Evolutionary conservation across 2,329 filamentous ascomycete species (phyloP).

Genomic region (Aureobasidium namibiae): DNA sequence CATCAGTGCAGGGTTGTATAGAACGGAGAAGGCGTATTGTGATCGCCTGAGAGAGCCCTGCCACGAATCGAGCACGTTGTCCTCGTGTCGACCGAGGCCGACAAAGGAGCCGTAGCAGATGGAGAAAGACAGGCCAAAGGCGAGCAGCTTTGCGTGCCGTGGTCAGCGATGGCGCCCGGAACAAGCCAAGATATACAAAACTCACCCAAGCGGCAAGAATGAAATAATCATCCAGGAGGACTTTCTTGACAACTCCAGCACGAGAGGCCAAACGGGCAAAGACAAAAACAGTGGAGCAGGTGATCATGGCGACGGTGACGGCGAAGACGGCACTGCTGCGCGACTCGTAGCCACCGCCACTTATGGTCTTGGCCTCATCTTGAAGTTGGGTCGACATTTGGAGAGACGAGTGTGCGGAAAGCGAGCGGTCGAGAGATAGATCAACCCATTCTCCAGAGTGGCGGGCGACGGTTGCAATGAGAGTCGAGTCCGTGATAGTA

Average conservation of each 20-base stretch:
- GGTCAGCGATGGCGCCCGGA: background rate
- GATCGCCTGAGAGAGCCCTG: constrained; percentile 46
- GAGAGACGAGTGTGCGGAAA: background rate
- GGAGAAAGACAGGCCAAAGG: constrained; percentile 58
- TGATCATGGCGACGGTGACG: constrained; percentile 61
- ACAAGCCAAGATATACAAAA: background rate
- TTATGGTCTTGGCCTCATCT: background rate
- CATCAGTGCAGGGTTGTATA: constrained; percentile 80
- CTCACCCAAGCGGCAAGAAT: constrained; percentile 70
- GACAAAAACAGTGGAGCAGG: constrained; percentile 66
- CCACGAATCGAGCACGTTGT: constrained; percentile 46
- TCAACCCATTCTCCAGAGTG: constrained; percentile 12
- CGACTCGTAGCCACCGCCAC: constrained; percentile 7
- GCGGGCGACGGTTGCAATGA: background rate
- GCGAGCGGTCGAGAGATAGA: background rate
- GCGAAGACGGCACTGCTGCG: constrained; percentile 49
- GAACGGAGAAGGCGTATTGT: constrained; percentile 52
- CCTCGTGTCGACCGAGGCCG: constrained; percentile 62
- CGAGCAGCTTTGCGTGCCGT: constrained; percentile 30
- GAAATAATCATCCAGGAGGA: constrained; percentile 71
- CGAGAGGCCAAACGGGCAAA: constrained; percentile 65
- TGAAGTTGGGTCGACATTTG: constrained; percentile 2
- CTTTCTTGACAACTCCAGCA: constrained; percentile 60
- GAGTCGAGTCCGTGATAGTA: background rate
- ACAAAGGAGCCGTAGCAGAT: constrained; percentile 56